Conservation (phyloP, 2,329 filamentous ascomycete species). For the Sporothrix euskadiensis region DNA sequence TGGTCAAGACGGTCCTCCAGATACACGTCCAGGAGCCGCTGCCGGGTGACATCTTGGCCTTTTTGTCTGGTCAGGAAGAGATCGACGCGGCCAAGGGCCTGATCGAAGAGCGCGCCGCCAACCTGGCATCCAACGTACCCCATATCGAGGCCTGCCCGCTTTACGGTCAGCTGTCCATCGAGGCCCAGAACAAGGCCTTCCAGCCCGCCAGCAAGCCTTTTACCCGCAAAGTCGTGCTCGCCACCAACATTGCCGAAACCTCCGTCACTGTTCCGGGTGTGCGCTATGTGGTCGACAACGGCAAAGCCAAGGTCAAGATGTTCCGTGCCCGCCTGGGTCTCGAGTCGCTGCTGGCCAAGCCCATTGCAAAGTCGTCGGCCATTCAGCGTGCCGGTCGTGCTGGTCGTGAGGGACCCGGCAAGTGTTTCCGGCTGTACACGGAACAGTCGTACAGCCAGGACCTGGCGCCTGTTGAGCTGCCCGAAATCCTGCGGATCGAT, state of each 20-base stretch:
- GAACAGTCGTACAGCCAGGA: constrained; percentile 70
- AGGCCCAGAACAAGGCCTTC: constrained; percentile 85
- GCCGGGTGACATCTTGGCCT: constrained; percentile 92
- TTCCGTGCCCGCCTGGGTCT: constrained; percentile 82
- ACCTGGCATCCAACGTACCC: constrained; percentile 72
- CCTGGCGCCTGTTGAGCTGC: constrained; percentile 67
- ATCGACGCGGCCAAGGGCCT: constrained; percentile 80
- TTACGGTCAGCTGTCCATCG: constrained; percentile 85
- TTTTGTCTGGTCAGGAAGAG: constrained; percentile 88
- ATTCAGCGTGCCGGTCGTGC: constrained; percentile 90
- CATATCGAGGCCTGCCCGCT: constrained; percentile 73
- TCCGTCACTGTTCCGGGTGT: constrained; percentile 95
- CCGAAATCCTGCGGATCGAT: constrained; percentile 90
- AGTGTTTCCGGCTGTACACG: constrained; percentile 88
- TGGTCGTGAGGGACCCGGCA: constrained; percentile 85
- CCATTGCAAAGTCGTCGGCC: constrained; percentile 90
- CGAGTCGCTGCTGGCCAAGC: constrained; percentile 85
- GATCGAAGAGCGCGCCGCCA: constrained; percentile 75
- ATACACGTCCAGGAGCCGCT: constrained; percentile 85
- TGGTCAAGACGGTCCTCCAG: constrained; percentile 79
- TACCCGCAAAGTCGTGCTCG: constrained; percentile 85
- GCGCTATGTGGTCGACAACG: constrained; percentile 85
- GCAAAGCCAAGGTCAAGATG: constrained; percentile 92
- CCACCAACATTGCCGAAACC: constrained; percentile 98
- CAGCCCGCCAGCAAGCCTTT: constrained; percentile 67